Base-by-base conservation (phyloP, 768 basidiomycete species). In the Hypholoma sublateritium region DNA sequence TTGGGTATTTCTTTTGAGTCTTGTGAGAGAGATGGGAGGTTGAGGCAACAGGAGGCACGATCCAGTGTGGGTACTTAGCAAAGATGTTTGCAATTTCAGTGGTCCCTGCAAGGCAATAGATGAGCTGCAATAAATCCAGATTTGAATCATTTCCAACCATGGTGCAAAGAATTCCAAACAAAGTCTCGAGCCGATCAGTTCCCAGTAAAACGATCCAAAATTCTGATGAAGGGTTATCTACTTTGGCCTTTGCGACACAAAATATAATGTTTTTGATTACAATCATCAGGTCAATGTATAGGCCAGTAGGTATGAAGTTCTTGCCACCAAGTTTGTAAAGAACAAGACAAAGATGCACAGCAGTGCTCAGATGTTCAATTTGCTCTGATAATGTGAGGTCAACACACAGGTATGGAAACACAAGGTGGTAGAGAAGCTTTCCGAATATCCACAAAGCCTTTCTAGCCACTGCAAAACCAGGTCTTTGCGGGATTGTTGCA, bases 201-300 rank as follows among this genome's bases (percentile, higher is more conserved):
- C 76, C 75, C 1, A 77, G 57, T 0, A 75, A 63, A 5, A 73
- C 70, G 3, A 77, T 28, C 53, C 58, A 76, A 53, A 78, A 77
- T 42, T 63, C 19, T 0, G 62, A 61, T 39, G 68, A 54, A 0
- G 72, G 70, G 50, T 67, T 47, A 47, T 76, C 68, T 1, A 69
- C 57, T 44, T 76, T 74, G 16, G 67, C 60, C 53, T 64, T 74
- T 1, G 65, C 69, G 9, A 73, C 58, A 45, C 68, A 72, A 39
- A 72, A 71, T 35, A 62, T 14, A 39, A 39, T 62, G 34, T 67
- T 67, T 42, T 67, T 67, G 43, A 64, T 56, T 55, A 59, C 71
- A 5, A 68, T 56, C 66, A 66, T 64, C 3, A 73, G 53, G 52
- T 74, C 70, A 1, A 61, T 39, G 43, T 69, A 73, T 2, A 70